These are phyloP conservation scores for Mycosarcoma mackinlayi DNA, from an alignment of 1,284 basidiomycete genomes.

Conservation along the genomic window DNA sequence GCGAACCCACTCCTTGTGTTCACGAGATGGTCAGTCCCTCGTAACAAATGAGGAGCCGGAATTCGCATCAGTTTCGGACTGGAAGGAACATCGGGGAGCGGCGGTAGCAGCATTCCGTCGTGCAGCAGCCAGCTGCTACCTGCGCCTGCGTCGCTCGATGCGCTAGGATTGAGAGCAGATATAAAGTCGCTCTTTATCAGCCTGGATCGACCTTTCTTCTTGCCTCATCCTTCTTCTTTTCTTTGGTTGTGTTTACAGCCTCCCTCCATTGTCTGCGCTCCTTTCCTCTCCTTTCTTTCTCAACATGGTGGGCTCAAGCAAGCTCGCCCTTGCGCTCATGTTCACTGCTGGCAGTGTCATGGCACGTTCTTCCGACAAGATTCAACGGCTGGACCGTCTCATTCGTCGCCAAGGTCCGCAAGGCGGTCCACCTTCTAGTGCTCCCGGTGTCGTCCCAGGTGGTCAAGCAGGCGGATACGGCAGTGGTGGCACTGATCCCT, in stretches of 20 bases:
- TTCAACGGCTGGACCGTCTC: conserved; percentile 33
- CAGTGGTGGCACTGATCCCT: neutral
- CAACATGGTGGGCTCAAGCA: conserved; percentile 40
- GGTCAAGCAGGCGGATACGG: conserved; percentile 3
- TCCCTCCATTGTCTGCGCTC: neutral
- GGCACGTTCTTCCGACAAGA: conserved; percentile 13
- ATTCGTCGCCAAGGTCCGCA: conserved; percentile 5
- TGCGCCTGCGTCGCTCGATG: no score
- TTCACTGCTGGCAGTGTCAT: conserved; percentile 46
- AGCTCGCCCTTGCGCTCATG: conserved; percentile 37
- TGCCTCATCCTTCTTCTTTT: conserved; percentile 1
- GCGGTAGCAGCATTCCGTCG: no score
- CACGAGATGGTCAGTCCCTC: no score
- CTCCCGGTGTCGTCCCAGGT: neutral
- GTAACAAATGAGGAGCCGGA: no score
- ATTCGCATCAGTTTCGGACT: no score
- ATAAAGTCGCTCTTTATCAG: neutral
- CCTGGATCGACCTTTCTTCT: neutral
- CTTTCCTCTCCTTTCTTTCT: neutral
- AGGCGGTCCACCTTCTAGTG: conserved; percentile 1
- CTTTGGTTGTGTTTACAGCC: neutral
- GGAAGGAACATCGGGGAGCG: no score
- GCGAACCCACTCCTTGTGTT: no score
- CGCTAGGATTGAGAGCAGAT: no score
- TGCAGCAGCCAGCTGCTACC: no score